These are phyloP conservation scores for Umbelopsis sp. DNA, from an alignment of 192 early-diverging fungal genomes.

Conservation along the genomic window DNA sequence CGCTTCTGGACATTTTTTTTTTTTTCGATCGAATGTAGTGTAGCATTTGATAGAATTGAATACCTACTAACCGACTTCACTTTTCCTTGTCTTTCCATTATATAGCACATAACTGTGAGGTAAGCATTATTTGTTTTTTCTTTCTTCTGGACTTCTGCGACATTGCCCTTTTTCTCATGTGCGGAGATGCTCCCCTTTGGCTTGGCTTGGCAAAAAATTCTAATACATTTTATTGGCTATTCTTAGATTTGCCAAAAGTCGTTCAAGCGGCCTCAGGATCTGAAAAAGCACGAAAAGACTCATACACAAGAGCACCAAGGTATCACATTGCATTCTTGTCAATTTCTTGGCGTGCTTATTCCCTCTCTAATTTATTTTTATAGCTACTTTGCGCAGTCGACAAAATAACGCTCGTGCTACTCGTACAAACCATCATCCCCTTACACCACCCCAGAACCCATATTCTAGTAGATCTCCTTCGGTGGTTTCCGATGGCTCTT, in stretches of 20 bases:
- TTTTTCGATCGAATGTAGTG: neutral
- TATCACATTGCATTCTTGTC: neutral
- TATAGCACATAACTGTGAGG: constrained; percentile 5
- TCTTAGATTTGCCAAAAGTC: constrained; percentile 52
- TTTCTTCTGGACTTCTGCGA: neutral
- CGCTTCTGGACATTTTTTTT: no score
- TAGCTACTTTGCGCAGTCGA: constrained; percentile 2
- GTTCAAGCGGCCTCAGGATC: constrained; percentile 95
- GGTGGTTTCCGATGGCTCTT: neutral
- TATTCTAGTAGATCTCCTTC: constrained; percentile 10
- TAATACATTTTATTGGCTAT: constrained; percentile 25
- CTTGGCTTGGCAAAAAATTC: constrained; percentile 33
- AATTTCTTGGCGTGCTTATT: neutral
- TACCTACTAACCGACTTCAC: neutral
- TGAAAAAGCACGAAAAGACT: constrained; percentile 91
- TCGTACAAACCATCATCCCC: constrained; percentile 9
- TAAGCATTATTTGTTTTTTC: neutral
- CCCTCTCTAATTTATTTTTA: neutral
- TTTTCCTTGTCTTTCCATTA: constrained; percentile 4
- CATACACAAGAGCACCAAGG: constrained; percentile 56
- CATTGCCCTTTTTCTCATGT: constrained; percentile 16
- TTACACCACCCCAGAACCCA: constrained; percentile 14
- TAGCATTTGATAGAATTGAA: neutral
- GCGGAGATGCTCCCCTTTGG: neutral
- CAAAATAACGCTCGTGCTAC: neutral